Evolutionary conservation across 1,284 basidiomycete genomes (phyloP), one percentile per base, ranked within the genome.

Genomic region (Phellinidium pouzarii): DNA sequence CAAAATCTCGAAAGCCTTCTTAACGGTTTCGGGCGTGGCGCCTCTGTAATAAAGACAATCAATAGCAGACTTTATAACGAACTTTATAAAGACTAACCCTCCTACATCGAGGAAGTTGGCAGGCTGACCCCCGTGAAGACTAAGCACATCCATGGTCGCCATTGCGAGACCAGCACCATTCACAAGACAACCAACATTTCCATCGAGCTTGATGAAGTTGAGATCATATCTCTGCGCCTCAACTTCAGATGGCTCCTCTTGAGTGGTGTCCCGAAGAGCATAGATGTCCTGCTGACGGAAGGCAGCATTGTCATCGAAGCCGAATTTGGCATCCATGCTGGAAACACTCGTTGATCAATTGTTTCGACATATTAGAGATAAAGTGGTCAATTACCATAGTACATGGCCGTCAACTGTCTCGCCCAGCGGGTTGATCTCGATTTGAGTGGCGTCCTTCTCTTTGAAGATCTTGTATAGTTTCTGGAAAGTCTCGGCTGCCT

Each of bases 241-340:
- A 42, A 98, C 94, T 71, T 99, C 96, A 38, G 93, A 94, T 22
- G 94, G 80, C 67, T 98, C 94, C 71, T 99, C 96, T 71, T 99
- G 96, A 1, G 90, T 82, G 54, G 88, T 80, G 67, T 99, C 96
- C 54, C 96, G 86, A 54, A 98, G 80, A 52, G 76, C 76, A 67
- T 97, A 99, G 53, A 98, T 69, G 60, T 96, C 94, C 64, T 84
- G 71, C 69, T 99, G 96, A 59, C 96, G 87, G 82, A 99, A 99
- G 65, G 94, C 93, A 46, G 96, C 96, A 66, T 99, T 99, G 69
- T 99, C 96, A 66, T 99, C 96, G 64, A 99, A 99, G 38, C 94
- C 94, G 60, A 99, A 92, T 73, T 99, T 99, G 67, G 96, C 96
- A 69, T 99, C 96, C 96, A 99, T 99, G 77, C 94, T 93, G 58